Base-by-base conservation (phyloP, 1,284 basidiomycete genomes). In the Leccinum griseonigrum region DNA sequence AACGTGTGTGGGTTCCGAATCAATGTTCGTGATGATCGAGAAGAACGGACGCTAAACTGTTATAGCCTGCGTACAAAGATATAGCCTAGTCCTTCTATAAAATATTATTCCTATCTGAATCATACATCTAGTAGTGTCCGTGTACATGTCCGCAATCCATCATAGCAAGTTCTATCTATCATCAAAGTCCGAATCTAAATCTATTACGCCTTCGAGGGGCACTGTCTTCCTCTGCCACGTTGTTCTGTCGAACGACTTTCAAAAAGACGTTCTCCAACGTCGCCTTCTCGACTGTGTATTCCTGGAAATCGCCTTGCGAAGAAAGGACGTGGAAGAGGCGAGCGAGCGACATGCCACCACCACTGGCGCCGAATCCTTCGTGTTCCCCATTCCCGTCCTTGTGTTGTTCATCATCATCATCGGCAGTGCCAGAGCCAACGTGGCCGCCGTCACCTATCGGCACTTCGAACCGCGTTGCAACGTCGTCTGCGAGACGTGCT, bases 401-500 rank as follows among this genome's bases (percentile, higher is more conserved):
- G 22, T 26, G 22, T 26, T 26, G n/a, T 32, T 53, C 52, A 26
- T 18, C 40, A 18, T 43, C 18, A 16, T 9, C 50, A 6, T 18
- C 52, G 22, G 8, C 26, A 16, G 26, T 51, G 26, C 26, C 28
- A 29, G 28, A 4, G 29, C 1, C 58, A 5, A 3, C 16, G 2
- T 8, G 54, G 48, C 13, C 40, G 10, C 64, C 63, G 13, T 68
- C 62, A 11, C 71, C 69, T 18, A 91, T 79, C 2, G 90, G 89
- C 13, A 92, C 87, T 69, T 92, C 88, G 69, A 91, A 92, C 6
- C 90, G 84, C 1, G 88, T 90, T 1, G 87, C 88, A 11, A 92
- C 88, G 67, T 92, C 90, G 67, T 91, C 88, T 6, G 83, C 85
- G 76, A 84, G 82, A n/a, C 81, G 83, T 48, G 84, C 83, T 11